Percentiles rank a stretch among this genome's conserved stretches.
Conservation (phyloP, 768 basidiomycete genomes). For the Serendipita sp. region DNA sequence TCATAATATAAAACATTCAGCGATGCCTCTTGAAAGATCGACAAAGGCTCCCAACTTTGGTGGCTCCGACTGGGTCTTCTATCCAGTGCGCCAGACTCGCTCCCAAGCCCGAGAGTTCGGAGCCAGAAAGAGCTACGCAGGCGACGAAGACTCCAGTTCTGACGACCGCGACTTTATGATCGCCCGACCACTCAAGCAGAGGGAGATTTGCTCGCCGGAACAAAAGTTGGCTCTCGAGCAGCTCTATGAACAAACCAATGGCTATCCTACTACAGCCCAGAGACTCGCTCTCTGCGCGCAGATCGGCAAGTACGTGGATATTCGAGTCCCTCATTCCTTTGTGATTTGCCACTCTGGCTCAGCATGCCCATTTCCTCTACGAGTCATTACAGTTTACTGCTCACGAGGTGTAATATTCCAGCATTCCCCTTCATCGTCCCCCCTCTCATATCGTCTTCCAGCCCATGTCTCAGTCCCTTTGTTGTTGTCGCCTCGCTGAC, state of each 20-base stretch:
- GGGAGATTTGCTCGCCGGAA: not conserved
- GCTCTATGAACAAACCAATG: not conserved
- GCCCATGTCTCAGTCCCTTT: no score
- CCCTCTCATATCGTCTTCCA: not conserved
- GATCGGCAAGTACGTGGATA: not conserved
- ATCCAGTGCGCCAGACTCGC: conserved; percentile 19
- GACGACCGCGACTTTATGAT: not conserved
- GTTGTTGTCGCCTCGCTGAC: no score
- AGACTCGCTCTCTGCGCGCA: not conserved
- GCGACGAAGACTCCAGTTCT: not conserved
- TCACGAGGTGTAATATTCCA: not conserved
- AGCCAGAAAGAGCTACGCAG: not conserved
- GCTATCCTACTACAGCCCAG: not conserved
- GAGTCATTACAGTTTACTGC: not conserved
- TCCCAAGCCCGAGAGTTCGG: conserved; percentile 8
- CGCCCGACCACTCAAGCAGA: not conserved
- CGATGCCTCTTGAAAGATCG: not conserved
- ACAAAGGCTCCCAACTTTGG: conserved; percentile 2
- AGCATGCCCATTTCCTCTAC: not conserved
- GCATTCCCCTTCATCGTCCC: not conserved
- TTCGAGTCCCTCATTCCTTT: not conserved
- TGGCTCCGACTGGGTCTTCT: not conserved
- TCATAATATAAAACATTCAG: not conserved
- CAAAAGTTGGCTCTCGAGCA: not conserved
- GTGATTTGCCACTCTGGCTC: not conserved